Base-by-base conservation (phyloP, 1,284 basidiomycete genomes). In the Microbotryum intermedium region DNA sequence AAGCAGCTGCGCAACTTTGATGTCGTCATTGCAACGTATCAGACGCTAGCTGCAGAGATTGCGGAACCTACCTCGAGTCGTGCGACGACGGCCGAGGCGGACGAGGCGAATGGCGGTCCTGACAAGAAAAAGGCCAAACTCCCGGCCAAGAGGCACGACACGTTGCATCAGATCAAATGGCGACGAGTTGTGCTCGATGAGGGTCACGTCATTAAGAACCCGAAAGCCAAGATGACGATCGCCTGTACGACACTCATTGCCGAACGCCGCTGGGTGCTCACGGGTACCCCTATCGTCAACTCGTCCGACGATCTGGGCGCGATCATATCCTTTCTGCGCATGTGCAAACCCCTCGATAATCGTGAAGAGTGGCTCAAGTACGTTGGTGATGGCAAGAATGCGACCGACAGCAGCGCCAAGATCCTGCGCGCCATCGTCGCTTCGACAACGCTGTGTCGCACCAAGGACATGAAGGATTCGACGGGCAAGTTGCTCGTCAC, bases 221-320 rank as follows among this genome's bases (percentile, higher is more conserved):
- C 86, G 1, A 85, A 81, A 72, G 88, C 90, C 0, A 88, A 89
- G 76, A 88, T 87, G 82, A 82, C 87, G 0, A 79, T 82, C 66
- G 85, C 86, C 0, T 84, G 86, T 13, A 84, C 77, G 60, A 82
- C 76, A 7, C 76, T 94, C 21, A 74, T 76, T 25, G 88, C 86
- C 0, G 82, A 92, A 43, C 55, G 59, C 18, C 25, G 59, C 26
- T 66, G 66, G 68, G 55, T 84, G 4, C 76, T 90, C 48, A 84
- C 83, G 26, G 88, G 89, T 43, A 93, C 90, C 4, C 90, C 90
- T 0, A 91, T 93, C 60, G 87, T 92, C 60, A 92, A 93, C 69
- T 85, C 86, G 21, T 21, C 87, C 85, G 2, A 81, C 78, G 71
- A 84, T 83, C 70, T 93, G 29, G 89, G 90, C 11, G 88, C 89